Conservation (phyloP, 2,329 filamentous ascomycete species). For the Aaosphaeria pasadenensis region DNA sequence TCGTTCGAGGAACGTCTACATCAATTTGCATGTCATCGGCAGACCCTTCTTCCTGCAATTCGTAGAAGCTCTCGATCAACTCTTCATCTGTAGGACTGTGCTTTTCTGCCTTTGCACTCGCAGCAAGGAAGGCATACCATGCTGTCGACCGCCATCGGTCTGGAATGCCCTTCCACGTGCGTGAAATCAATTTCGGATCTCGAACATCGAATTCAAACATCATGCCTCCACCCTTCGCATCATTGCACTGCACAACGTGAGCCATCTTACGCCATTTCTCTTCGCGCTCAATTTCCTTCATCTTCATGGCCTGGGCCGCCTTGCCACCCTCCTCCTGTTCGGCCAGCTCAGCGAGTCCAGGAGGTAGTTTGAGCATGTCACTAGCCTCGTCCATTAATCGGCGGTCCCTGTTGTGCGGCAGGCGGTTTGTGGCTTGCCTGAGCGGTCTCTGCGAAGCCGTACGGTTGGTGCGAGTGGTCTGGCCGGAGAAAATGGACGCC, state of each 20-base stretch:
- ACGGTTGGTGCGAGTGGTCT: constrained; percentile 41
- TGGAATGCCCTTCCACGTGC: constrained; percentile 97
- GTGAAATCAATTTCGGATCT: constrained; percentile 75
- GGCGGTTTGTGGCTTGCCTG: constrained; percentile 51
- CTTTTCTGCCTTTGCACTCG: constrained; percentile 66
- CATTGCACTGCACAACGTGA: constrained; percentile 39
- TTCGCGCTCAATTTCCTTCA: constrained; percentile 60
- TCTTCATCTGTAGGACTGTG: constrained; percentile 66
- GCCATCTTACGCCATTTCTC: constrained; percentile 70
- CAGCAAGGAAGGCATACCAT: constrained; percentile 88
- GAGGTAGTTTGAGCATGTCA: constrained; percentile 63
- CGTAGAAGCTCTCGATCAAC: constrained; percentile 68
- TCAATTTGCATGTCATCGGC: constrained; percentile 97
- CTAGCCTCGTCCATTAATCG: constrained; percentile 58
- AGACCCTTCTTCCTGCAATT: constrained; percentile 69
- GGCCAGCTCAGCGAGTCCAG: constrained; percentile 46
- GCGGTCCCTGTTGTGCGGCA: constrained; percentile 54
- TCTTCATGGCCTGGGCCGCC: constrained; percentile 49
- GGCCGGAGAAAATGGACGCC: constrained; percentile 34
- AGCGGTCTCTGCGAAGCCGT: constrained; percentile 43
- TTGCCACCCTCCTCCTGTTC: constrained; percentile 46
- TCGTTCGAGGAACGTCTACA: constrained; percentile 91
- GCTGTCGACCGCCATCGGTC: constrained; percentile 91
- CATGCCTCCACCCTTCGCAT: constrained; percentile 58
- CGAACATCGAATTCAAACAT: constrained; percentile 76